phyloP scores from a whole-genome alignment of 1,284 basidiomycete species.

The Caloboletus inedulis region DNA sequence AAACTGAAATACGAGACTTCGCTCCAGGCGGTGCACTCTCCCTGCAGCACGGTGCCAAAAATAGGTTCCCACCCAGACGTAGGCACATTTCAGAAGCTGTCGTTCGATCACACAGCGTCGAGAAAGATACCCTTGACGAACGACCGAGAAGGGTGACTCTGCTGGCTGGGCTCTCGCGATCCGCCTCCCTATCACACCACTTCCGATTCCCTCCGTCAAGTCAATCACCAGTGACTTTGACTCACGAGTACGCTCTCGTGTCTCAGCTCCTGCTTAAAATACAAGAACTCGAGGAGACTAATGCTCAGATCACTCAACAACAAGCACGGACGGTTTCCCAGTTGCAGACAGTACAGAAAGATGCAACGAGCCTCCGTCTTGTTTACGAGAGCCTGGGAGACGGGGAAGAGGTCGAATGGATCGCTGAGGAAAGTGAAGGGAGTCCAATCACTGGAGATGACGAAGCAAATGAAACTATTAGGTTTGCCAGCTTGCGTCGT shows the following conservation, averaged over 20 bases:
- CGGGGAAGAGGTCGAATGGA: constrained; percentile 46
- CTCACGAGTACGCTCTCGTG: constrained; percentile 55
- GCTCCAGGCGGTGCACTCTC: constrained; percentile 53
- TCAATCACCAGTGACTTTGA: constrained; percentile 17
- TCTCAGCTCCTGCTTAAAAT: constrained; percentile 75
- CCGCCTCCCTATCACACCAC: constrained; percentile 27
- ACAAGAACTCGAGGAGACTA: constrained; percentile 72
- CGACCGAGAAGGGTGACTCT: constrained; percentile 17
- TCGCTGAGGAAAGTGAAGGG: constrained; percentile 29
- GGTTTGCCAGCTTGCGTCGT: constrained; percentile 44
- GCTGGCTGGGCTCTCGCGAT: constrained; percentile 23
- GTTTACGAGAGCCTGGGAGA: constrained; percentile 71
- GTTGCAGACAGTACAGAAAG: constrained; percentile 64
- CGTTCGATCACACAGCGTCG: constrained; percentile 5
- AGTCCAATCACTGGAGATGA: constrained; percentile 22
- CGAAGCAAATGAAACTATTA: constrained; percentile 38
- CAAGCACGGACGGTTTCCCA: constrained; percentile 60
- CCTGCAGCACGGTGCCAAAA: constrained; percentile 27
- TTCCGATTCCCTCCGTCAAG: constrained; percentile 10
- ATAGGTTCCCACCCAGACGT: constrained; percentile 20
- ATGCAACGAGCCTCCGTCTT: constrained; percentile 65
- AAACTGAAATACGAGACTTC: constrained; percentile 49
- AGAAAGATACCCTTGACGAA: constrained; percentile 15
- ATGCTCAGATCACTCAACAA: constrained; percentile 65
- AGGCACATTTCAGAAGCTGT: constrained; percentile 32